Evolutionary conservation across 352 stramenopile genomes (phyloP), one percentile per base, ranked within the genome.

Genomic region (Pythium grandisporangium): DNA sequence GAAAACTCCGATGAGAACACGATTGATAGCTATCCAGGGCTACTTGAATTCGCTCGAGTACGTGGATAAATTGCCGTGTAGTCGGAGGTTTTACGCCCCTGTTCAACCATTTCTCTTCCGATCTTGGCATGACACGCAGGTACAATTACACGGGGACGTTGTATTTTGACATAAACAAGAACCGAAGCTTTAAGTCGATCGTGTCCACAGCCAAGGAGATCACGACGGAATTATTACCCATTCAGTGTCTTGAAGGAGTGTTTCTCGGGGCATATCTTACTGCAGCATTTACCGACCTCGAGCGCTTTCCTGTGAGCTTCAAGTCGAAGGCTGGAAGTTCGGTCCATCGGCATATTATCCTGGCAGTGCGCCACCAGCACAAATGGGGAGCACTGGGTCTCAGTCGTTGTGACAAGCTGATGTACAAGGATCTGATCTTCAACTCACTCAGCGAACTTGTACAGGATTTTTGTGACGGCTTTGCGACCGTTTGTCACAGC

Each of bases 111-210:
- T 11, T 30, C 34, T 14, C 17, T n/a, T n/a, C n/a, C n/a, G n/a
- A n/a, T n/a, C n/a, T n/a, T n/a, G n/a, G n/a, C n/a, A n/a, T n/a
- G n/a, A n/a, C n/a, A n/a, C n/a, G 5, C 25, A 80, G 66, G 47
- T 90, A 92, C 58, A 95, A 94, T 61, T 92, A 94, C 65, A 94
- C 81, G 1, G 79, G 79, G 17, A 85, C 61, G 10, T 37, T 84
- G 12, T 94, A 93, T 48, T 95, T 93, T 39, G 68, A 87, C 30
- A 66, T 92, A 22, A 84, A 73, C 56, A 93, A 93, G 41, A 87
- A 95, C 44, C 73, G 79, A 19, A 93, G 81, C 50, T 87, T 90
- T 52, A 93, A 94, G 54, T 90, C 77, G 34, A 84, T 95, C 17
- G 74, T 77, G 5, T 78, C 69, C 22, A 94, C 81, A 1, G 83